Percentiles rank a stretch among this genome's conserved stretches.
These are phyloP conservation scores for Fusarium pininemorale DNA, from an alignment of 2,329 filamentous ascomycete species.

Conservation along the genomic window DNA sequence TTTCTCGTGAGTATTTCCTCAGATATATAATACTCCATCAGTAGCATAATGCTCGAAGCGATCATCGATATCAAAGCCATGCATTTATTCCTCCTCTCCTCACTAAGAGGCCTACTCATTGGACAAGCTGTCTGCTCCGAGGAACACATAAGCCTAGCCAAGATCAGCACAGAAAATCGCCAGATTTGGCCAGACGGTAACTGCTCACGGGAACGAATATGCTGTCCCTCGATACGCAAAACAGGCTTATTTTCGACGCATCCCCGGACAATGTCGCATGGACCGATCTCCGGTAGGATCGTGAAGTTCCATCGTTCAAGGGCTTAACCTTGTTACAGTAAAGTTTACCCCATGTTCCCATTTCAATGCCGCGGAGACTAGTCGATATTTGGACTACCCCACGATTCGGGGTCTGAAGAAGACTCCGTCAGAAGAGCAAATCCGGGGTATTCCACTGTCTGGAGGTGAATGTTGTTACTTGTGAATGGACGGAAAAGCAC, in stretches of 20 bases:
- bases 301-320: neutral
- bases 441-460: neutral
- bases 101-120: neutral
- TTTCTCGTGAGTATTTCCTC: neutral
- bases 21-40: neutral
- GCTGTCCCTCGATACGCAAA: neutral
- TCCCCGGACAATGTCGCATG: neutral
- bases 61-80: neutral
- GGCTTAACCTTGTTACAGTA: neutral
- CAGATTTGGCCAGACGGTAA: neutral
- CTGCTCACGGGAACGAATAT: neutral
- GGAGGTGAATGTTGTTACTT: accelerated
- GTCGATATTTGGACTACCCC: constrained; percentile 5
- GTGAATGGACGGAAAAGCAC: accelerated
- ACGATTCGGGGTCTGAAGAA: neutral
- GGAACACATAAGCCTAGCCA: neutral
- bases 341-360: neutral
- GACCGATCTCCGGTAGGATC: neutral
- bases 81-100: neutral
- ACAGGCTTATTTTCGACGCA: too few species aligned
- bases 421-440: neutral
- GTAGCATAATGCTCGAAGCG: too few species aligned
- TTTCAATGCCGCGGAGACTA: constrained; percentile 5
- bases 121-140: neutral
- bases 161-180: neutral